These are phyloP conservation scores for Komagataella mondaviorum DNA, from an alignment of 805 yeast species.

Conservation along the genomic window DNA sequence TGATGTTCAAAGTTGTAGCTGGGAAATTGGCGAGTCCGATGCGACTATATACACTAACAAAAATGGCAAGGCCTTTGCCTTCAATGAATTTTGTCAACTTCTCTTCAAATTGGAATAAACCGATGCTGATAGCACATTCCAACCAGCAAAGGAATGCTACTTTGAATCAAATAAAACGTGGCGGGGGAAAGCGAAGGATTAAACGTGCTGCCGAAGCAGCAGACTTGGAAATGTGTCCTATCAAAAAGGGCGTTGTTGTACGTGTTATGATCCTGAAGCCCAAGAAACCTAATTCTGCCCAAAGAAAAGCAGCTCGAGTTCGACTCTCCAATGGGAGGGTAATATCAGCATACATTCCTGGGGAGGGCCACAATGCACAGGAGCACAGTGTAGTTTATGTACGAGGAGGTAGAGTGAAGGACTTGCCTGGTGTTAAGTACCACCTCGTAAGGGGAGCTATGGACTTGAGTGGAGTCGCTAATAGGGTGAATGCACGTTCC, in stretches of 20 bases:
- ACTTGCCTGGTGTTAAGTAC: constrained; percentile 96
- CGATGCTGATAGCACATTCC: not conserved
- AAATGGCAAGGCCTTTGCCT: not conserved
- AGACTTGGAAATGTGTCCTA: constrained; percentile 72
- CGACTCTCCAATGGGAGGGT: constrained; percentile 82
- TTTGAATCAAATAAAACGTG: constrained; percentile 63
- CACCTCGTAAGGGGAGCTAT: constrained; percentile 86
- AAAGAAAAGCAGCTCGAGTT: constrained; percentile 93
- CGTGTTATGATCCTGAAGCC: constrained; percentile 94
- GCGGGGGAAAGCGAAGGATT: constrained; percentile 29
- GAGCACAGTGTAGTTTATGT: constrained; percentile 94
- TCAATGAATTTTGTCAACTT: not conserved
- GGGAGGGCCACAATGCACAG: constrained; percentile 97
- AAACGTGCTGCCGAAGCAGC: constrained; percentile 51
- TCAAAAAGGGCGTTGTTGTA: constrained; percentile 84
- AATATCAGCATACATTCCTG: constrained; percentile 89
- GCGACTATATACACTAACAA: not conserved
- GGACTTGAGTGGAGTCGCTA: constrained; percentile 91
- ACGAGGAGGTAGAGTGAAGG: constrained; percentile 98
- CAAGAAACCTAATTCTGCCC: constrained; percentile 96
- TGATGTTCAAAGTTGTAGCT: not conserved
- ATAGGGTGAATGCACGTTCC: constrained; percentile 79
- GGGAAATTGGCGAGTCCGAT: not conserved
- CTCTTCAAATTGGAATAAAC: not conserved
- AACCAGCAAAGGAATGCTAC: constrained; percentile 47